These are phyloP conservation scores for Tylopilus vinaceipallidus DNA, from an alignment of 768 basidiomycete species.

Conservation along the genomic window DNA sequence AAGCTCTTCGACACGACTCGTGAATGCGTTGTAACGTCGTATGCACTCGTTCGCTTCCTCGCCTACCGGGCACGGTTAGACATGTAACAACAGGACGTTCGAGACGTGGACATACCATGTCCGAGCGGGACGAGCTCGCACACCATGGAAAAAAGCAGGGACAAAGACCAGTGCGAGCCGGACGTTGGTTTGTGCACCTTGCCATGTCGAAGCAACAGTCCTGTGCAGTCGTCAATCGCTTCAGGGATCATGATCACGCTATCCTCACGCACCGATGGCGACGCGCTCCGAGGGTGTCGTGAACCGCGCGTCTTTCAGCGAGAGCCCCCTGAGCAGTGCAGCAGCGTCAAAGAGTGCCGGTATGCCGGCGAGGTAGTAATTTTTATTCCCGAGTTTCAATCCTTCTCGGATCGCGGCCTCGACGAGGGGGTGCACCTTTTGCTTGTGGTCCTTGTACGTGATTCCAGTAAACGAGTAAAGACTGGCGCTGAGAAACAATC, in stretches of 20 bases:
- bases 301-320: conserved; percentile 35
- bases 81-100: not conserved
- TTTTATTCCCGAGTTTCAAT: conserved; percentile 77
- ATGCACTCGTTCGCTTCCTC: conserved; percentile 48
- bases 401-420: conserved; percentile 79
- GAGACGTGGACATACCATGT: conserved; percentile 30
- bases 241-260: not conserved
- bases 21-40: conserved; percentile 64
- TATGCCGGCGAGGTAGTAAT: conserved; percentile 75
- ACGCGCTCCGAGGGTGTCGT: conserved; percentile 48
- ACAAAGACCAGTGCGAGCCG: conserved; percentile 68
- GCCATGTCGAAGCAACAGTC: conserved; percentile 66
- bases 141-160: conserved; percentile 72
- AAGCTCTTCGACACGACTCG: conserved; percentile 57
- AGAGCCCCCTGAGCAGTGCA: conserved; percentile 34
- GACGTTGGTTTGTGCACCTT: conserved; percentile 59
- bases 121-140: conserved; percentile 65
- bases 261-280: conserved; percentile 48
- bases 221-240: conserved; percentile 33
- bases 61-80: conserved; percentile 32
- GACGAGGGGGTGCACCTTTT: conserved; percentile 54
- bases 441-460: conserved; percentile 62
- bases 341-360: conserved; percentile 62
- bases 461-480: conserved; percentile 69
- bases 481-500: conserved; percentile 77